Percentiles rank a stretch among this genome's conserved stretches.
Evolutionary conservation across 2,329 filamentous ascomycete genomes (phyloP).

Genomic region (Zasmidium cellare): DNA sequence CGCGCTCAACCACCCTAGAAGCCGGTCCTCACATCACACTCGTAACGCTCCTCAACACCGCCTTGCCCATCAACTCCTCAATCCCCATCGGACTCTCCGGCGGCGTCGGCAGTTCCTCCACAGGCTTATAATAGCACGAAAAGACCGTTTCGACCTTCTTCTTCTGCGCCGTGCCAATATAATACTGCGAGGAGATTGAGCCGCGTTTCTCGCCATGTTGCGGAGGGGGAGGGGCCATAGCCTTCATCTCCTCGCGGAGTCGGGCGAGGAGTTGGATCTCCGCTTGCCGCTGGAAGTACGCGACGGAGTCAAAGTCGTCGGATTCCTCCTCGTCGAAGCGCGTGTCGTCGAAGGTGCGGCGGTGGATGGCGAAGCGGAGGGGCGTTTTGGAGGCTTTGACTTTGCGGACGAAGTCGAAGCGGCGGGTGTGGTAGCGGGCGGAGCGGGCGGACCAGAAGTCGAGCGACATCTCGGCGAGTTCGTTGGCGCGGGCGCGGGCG

Average conservation of each 20-base stretch:
- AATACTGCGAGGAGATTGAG: neutral
- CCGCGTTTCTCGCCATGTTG: slow-evolving; percentile 2
- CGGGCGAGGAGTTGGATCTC: slow-evolving; percentile 13
- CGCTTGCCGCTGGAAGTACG: slow-evolving; percentile 19
- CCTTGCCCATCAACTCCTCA: slow-evolving; percentile 7
- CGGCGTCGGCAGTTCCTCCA: slow-evolving; percentile 17
- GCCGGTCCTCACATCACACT: neutral
- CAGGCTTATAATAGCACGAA: slow-evolving; percentile 27
- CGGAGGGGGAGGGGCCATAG: too few relatives aligned
- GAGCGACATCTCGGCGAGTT: slow-evolving; percentile 44
- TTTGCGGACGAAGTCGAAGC: slow-evolving; percentile 45
- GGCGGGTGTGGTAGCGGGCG: slow-evolving; percentile 40
- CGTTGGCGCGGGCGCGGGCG: slow-evolving; percentile 36
- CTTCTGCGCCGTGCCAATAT: slow-evolving; percentile 10
- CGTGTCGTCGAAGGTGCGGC: slow-evolving; percentile 24
- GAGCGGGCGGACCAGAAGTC: slow-evolving; percentile 45
- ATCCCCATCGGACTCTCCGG: slow-evolving; percentile 19
- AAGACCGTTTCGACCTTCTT: slow-evolving; percentile 26
- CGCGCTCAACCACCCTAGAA: too few relatives aligned
- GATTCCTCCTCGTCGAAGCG: slow-evolving; percentile 36
- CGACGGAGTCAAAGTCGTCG: slow-evolving; percentile 39
- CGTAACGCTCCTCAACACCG: neutral
- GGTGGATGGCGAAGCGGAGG: slow-evolving; percentile 42
- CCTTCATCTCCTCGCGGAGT: neutral
- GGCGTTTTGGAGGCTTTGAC: slow-evolving; percentile 40